Evolutionary conservation across 352 stramenopile species (phyloP).

Genomic region (Aphanomyces invadans): DNA sequence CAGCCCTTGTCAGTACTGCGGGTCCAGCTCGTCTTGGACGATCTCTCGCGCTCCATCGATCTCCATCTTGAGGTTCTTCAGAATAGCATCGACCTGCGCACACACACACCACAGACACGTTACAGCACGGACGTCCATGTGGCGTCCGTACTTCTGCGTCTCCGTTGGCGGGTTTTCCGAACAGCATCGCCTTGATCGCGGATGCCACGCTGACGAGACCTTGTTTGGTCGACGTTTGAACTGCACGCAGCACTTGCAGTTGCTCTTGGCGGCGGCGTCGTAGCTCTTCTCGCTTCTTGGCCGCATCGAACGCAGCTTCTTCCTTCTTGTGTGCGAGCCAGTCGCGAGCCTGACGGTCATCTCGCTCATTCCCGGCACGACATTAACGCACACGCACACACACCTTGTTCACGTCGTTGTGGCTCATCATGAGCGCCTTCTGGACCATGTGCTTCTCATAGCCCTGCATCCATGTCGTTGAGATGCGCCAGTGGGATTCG

Average conservation of each 20-base stretch:
- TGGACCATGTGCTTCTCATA: constrained; percentile 22
- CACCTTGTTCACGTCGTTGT: constrained; percentile 22
- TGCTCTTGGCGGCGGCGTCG: constrained; percentile 10
- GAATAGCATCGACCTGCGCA: constrained; percentile 14
- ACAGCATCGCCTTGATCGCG: constrained; percentile 18
- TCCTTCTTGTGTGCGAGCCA: constrained; percentile 18
- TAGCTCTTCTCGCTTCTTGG: neutral
- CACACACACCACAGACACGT: neutral
- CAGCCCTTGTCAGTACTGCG: no score
- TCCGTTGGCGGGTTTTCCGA: constrained; percentile 7
- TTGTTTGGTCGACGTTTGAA: constrained; percentile 3
- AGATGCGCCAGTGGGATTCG: no score
- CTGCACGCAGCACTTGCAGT: neutral
- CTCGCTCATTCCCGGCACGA: no score
- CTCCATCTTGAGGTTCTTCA: constrained; percentile 11
- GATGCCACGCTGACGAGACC: neutral
- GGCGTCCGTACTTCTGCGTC: constrained; percentile 16
- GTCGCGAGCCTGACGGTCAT: constrained; percentile 10
- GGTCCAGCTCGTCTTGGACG: constrained; percentile 3
- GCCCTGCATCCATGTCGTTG: neutral
- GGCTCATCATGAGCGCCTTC: constrained; percentile 15
- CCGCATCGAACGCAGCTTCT: constrained; percentile 14
- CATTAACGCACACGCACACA: no score
- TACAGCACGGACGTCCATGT: no score
- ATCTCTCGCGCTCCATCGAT: constrained; percentile 14